A percentile compares a stretch with the other conserved stretches of the same genome.
Evolutionary conservation across 2,329 filamentous ascomycete species (phyloP).

Genomic region (Camptophora hylomeconis): DNA sequence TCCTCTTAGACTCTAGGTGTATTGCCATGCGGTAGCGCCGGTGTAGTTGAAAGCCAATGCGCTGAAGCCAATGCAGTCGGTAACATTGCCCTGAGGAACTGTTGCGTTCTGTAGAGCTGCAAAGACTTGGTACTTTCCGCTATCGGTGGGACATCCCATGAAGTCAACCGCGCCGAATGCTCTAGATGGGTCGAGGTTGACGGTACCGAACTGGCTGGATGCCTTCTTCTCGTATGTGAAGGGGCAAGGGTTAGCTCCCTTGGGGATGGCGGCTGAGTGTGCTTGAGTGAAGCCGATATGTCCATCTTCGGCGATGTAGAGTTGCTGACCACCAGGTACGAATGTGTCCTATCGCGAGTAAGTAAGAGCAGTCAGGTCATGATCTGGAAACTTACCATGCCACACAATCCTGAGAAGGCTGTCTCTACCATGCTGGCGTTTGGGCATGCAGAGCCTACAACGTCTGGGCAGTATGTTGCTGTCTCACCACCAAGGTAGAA

Average conservation of each 20-base stretch:
- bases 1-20: constrained; percentile 19
- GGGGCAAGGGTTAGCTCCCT: constrained; percentile 37
- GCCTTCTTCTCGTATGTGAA: constrained; percentile 32
- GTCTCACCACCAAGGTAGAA: constrained; percentile 39
- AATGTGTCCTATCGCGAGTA: constrained; percentile 28
- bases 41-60: constrained; percentile 22
- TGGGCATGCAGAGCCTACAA: constrained; percentile 27
- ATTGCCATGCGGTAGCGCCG: constrained; percentile 26
- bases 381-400: constrained; percentile 17
- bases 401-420: constrained; percentile 29
- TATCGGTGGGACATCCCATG: constrained; percentile 30
- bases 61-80: constrained; percentile 27
- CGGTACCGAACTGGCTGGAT: constrained; percentile 16
- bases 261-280: constrained; percentile 40
- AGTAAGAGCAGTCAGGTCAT: constrained; percentile 3
- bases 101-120: constrained; percentile 27
- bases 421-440: constrained; percentile 36
- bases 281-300: constrained; percentile 42
- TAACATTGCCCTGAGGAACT: constrained; percentile 23
- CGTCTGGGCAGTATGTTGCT: constrained; percentile 36
- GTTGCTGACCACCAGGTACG: constrained; percentile 50
- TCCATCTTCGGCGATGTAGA: constrained; percentile 45
- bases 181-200: constrained; percentile 22
- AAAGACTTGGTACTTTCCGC: constrained; percentile 22
- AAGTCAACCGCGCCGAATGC: constrained; percentile 27